Evolutionary conservation across 2,329 filamentous ascomycete genomes (phyloP), one percentile per base, ranked within the genome.

Genomic region (Xylaria sp.): DNA sequence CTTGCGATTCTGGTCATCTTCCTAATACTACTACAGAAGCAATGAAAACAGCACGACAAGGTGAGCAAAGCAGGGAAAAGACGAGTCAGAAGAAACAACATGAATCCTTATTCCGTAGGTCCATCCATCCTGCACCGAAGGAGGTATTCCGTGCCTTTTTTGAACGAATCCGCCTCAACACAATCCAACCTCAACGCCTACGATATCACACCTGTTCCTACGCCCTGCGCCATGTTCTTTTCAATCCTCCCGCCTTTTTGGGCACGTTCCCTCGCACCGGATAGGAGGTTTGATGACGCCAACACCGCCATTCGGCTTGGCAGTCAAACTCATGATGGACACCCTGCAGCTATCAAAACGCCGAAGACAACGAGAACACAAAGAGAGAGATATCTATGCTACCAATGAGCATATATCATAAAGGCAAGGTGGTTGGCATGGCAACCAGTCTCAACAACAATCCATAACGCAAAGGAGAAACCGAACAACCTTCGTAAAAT

Each of bases 301-400:
- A 34, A 58, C 51, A 44, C 59, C 39, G 52, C 51, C 50, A 11
- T 49, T 39, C 19, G 54, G 37, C 46, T 42, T 51, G 18, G 47
- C 3, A 37, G 52, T 49, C 30, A 49, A n/a, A 3, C 44, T 51
- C 49, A 39, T 37, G 49, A 54, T 47, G 61, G 23, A 30, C 23
- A 30, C 58, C 62, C 63, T 53, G 60, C 55, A 58, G 58, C 56
- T 42, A 51, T 57, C 44, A 50, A 60, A 57, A 52, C 58, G 57
- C 53, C 51, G 58, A 64, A 39, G 23, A 52, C n/a, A 64, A 52
- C 54, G 65, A 54, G 5, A 46, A 46, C 5, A 46, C 42, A 46
- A n/a, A 46, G 63, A 63, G 63, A 42, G 37, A 42, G 62, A 68
- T 46, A 58, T 50, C 52, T 67, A 44, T 52, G 47, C 2, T 46